Base-by-base conservation (phyloP, 179 eudicot genomes). In the Vitellaria paradoxa region DNA sequence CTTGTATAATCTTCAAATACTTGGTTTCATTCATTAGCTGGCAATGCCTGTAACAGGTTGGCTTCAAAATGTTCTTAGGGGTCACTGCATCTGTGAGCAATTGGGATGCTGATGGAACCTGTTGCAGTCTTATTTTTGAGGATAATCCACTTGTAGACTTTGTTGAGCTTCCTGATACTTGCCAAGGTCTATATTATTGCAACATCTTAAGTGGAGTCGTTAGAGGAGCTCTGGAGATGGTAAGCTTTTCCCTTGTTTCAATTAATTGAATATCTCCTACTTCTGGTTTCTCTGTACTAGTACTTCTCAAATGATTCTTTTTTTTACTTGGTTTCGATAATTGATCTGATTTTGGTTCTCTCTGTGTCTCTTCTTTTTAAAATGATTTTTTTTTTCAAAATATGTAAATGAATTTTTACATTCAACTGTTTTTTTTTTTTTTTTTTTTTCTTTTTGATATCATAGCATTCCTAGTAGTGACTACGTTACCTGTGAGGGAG, bases 221-320 rank as follows among this genome's bases (percentile, higher is more conserved):
- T 62, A 85, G 94, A 87, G 99, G 99, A 81, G 94, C 99, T 17
- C 85, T 96, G 52, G 99, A 96, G 86, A 96, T 96, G 99, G 99
- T 94, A 68, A 84, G 89, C 72, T 78, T 23, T 10, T 56, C 50
- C 37, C 47, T 68, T 60, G 65, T 73, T 24, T 56, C n/a, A 30
- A 40, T 64, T 65, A 74, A 50, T 70, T 42, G 75, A 18, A 60
- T 23, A 68, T 53, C 50, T 50, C 65, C 49, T 55, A 0, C 37
- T 52, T 53, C 2, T n/a, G 45, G 5, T 42, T 68, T 9, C 24
- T 5, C 2, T 9, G 37, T 13, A 9, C 10, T 26, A 8, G 45
- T 30, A 24, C 15, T 26, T 10, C 40, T 9, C 40, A 10, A 26
- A 3, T 21, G 3, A 40, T 37, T 20, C 18, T 45, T 68, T 20